Base-by-base conservation (phyloP, 2,329 filamentous ascomycete species). In the Pestalotiopsis sp. region DNA sequence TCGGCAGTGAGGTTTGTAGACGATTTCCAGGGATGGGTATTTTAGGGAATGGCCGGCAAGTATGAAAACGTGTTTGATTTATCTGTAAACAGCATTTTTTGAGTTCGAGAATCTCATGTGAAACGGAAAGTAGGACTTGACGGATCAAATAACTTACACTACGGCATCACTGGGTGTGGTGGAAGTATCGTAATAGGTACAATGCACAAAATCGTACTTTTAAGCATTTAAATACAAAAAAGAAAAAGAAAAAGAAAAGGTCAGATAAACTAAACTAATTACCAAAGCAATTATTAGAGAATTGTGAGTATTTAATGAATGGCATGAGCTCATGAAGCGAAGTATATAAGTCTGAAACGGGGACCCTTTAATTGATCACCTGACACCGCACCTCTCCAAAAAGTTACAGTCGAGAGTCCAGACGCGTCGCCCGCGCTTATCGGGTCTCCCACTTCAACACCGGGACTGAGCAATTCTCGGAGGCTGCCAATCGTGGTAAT, bases 1-100 rank as follows among this genome's bases (percentile, higher is more conserved):
- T 87, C 91, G 6, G 92, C 93, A 1, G 85, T 93, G 25, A 87
- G 89, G 64, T 93, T 95, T 80, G 90, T 89, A 3, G 90, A 93
- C 71, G 90, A 92, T 69, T 95, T 94, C 76, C 80, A 88, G 52
- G 90, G 90, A 0, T 95, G 93, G 93, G 78, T 39, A 57, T 58
- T 62, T 63, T 62, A 20, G 20, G 25, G 0, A 12, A 14, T 20
- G 31, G 45, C 9, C 20, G 17, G 17, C 17, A 52, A 52, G 45
- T 20, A 23, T 20, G 45, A n/a, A 52, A 6, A 36, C 9, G 31
- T 36, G 31, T 36, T 36, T 52, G 14, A 52, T 4, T 49, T 49
- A 5, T 52, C 17, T 52, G 20, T n/a, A 52, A 52, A n/a, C 17
- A 52, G n/a, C 45, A 23, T 36, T 9, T 52, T 52, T 23, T 52